Percentiles rank a stretch among this genome's conserved stretches.
Evolutionary conservation across 75 land plant species (phyloP).

Genomic region (Selaginella tamariscina): DNA sequence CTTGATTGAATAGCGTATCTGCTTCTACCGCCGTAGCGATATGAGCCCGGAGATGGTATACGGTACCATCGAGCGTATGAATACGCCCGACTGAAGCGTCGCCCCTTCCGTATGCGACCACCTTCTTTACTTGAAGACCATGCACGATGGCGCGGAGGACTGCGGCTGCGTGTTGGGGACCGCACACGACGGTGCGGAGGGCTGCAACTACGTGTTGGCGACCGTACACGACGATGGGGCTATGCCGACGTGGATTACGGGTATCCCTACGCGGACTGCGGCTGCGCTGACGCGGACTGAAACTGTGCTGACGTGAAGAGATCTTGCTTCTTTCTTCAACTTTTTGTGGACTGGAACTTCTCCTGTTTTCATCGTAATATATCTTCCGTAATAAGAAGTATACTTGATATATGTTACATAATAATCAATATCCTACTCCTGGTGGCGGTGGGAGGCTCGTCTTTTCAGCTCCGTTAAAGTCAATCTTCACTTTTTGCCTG

Average conservation of each 20-base stretch:
- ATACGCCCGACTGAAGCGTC: constrained; percentile 80
- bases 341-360: background rate
- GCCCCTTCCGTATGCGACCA: constrained; percentile 77
- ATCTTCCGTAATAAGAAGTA: too few relatives aligned
- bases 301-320: background rate
- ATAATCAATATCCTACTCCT: background rate
- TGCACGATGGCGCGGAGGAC: background rate
- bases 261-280: background rate
- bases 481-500: too few relatives aligned
- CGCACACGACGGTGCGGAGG: too few relatives aligned
- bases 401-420: background rate
- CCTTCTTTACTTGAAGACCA: constrained; percentile 59
- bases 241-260: background rate
- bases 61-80: constrained; percentile 83
- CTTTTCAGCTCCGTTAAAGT: too few relatives aligned
- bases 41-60: constrained; percentile 66
- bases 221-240: too few relatives aligned
- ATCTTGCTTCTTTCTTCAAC: too few relatives aligned
- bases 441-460: background rate
- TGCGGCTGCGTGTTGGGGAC: too few relatives aligned
- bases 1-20: constrained; percentile 17
- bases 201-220: too few relatives aligned
- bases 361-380: too few relatives aligned
- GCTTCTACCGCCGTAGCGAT: constrained; percentile 27
- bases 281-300: too few relatives aligned